Evolutionary conservation across 176 grass and related monocot species (phyloP).

Genomic region (Bromus sterilis): DNA sequence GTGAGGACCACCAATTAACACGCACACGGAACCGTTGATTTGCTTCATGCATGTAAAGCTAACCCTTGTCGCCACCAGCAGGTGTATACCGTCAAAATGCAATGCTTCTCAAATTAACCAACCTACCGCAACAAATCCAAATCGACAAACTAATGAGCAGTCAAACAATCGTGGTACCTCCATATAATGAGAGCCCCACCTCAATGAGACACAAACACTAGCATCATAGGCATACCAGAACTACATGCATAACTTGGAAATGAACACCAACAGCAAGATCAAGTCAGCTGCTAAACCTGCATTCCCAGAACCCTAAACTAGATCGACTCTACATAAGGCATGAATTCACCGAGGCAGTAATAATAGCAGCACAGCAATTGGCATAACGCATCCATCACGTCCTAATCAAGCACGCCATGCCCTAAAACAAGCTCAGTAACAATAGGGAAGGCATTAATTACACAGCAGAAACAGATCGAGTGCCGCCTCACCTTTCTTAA

Average conservation of each 20-base stretch:
- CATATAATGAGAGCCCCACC: not conserved
- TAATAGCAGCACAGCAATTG: not conserved
- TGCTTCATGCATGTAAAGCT: not conserved
- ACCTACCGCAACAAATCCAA: not conserved
- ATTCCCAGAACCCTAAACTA: not conserved
- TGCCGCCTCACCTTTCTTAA: constrained; percentile 82
- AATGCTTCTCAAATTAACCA: not conserved
- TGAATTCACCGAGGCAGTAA: not conserved
- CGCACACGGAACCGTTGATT: not conserved
- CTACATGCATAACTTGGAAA: not conserved
- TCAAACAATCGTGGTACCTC: not conserved
- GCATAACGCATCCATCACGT: not conserved
- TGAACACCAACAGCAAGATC: not conserved
- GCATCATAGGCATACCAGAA: not conserved
- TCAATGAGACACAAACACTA: not conserved
- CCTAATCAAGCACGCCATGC: not conserved
- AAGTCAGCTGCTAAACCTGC: not conserved
- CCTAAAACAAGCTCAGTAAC: not conserved
- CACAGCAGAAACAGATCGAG: constrained; percentile 20
- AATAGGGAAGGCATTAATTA: constrained; percentile 13
- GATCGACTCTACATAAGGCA: not conserved
- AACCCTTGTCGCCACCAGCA: not conserved
- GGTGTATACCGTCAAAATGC: not conserved
- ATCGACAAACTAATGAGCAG: not conserved
- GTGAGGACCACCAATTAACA: constrained; percentile 1